These are phyloP conservation scores for Aspergillus fijiensis DNA, from an alignment of 2,329 filamentous ascomycete species.

Conservation along the genomic window DNA sequence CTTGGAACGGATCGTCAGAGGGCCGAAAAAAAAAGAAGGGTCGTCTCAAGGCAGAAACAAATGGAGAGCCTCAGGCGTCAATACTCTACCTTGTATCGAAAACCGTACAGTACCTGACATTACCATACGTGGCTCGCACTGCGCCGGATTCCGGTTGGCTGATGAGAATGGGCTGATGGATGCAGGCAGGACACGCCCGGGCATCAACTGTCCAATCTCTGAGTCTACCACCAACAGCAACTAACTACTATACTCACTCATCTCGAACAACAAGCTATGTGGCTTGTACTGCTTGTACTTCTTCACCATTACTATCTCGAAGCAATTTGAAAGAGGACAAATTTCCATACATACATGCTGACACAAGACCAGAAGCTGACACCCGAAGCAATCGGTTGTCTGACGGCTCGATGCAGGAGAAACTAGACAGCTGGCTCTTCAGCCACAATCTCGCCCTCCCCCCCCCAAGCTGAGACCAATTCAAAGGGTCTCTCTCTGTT, in stretches of 20 bases:
- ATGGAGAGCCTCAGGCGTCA: not conserved
- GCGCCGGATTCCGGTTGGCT: slow-evolving; percentile 20
- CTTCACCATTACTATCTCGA: not conserved
- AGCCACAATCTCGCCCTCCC: not conserved
- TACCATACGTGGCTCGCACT: slow-evolving; percentile 9
- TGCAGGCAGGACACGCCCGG: not conserved
- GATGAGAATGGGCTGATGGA: not conserved
- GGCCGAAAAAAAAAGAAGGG: not conserved
- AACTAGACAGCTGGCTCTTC: slow-evolving; percentile 5
- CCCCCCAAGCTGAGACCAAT: not conserved
- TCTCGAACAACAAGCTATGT: not conserved
- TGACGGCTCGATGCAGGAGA: not conserved
- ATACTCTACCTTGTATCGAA: not conserved
- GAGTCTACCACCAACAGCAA: not conserved
- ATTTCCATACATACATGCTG: not conserved
- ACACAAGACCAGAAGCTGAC: not conserved
- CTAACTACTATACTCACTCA: not conserved
- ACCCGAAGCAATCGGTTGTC: not conserved
- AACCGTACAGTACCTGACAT: not conserved
- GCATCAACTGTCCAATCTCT: slow-evolving; percentile 15
- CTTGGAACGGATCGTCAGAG: slow-evolving; percentile 23
- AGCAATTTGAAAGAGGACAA: not conserved
- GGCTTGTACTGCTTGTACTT: not conserved
- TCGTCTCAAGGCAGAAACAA: not conserved
- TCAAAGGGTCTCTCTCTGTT: not conserved